These are phyloP conservation scores for Trametes sanguinea DNA, from an alignment of 768 basidiomycete genomes.

Conservation along the genomic window DNA sequence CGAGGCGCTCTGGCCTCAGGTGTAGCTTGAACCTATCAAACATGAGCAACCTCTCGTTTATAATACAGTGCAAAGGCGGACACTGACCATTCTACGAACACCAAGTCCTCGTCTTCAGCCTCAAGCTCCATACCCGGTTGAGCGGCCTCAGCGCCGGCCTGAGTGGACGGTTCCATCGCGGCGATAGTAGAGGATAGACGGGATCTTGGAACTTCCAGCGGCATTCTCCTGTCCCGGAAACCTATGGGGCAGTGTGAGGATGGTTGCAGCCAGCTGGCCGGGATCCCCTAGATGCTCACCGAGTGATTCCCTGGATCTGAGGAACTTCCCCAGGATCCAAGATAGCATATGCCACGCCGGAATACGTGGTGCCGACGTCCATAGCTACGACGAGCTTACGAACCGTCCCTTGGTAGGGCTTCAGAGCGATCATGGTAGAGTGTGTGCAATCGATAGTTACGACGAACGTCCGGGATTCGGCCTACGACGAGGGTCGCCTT, in stretches of 20 bases:
- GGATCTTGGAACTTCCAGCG: slow-evolving; percentile 48
- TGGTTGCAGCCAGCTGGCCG: not conserved
- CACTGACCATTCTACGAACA: slow-evolving; percentile 24
- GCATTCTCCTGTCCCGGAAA: slow-evolving; percentile 45
- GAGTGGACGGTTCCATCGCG: slow-evolving; percentile 40
- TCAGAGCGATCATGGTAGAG: too few relatives aligned
- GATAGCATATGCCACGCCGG: slow-evolving; percentile 48
- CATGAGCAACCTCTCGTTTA: too few relatives aligned
- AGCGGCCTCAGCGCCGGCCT: slow-evolving; percentile 48
- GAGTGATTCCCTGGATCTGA: slow-evolving; percentile 47
- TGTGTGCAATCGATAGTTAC: too few relatives aligned
- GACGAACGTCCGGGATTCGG: too few relatives aligned
- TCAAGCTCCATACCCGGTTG: slow-evolving; percentile 41
- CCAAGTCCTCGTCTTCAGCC: slow-evolving; percentile 42
- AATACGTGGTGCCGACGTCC: slow-evolving; percentile 55
- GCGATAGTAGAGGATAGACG: slow-evolving; percentile 51
- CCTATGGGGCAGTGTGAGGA: slow-evolving; percentile 19
- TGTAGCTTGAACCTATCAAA: slow-evolving; percentile 26
- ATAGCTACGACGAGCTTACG: slow-evolving; percentile 51
- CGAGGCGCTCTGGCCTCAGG: slow-evolving; percentile 18
- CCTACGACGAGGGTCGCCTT: too few relatives aligned
- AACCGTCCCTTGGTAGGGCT: slow-evolving; percentile 8
- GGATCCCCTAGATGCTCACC: slow-evolving; percentile 21
- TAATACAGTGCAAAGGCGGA: not conserved
- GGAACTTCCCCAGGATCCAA: slow-evolving; percentile 40